A percentile compares a stretch with the other conserved stretches of the same genome.
phyloP scores from a whole-genome alignment of 2,329 filamentous ascomycete genomes.

The Arthroderma sp. region DNA sequence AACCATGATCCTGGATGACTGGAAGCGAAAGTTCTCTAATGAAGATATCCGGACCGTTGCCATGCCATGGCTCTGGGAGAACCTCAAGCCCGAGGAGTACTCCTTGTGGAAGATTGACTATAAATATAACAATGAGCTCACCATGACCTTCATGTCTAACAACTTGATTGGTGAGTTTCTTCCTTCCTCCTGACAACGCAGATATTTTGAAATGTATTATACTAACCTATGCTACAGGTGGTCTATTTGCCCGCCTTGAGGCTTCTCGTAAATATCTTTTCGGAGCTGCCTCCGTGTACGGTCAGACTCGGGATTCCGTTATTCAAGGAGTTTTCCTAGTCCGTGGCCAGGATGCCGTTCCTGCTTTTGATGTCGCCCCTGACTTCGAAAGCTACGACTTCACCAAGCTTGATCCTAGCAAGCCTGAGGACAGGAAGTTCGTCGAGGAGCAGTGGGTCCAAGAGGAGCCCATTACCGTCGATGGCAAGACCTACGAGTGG shows the following conservation, averaged over 20 bases:
- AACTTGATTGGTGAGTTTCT: constrained; percentile 66
- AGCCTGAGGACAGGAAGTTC: constrained; percentile 70
- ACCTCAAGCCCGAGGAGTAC: constrained; percentile 87
- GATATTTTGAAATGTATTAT: neutral
- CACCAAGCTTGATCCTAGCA: constrained; percentile 86
- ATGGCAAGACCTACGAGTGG: constrained; percentile 81
- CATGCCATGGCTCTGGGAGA: constrained; percentile 97
- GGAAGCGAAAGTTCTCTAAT: constrained; percentile 99
- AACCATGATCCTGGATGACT: constrained; percentile 79
- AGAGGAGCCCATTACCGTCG: constrained; percentile 68
- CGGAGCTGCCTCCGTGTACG: constrained; percentile 79
- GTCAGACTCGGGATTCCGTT: constrained; percentile 73
- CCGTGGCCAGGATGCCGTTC: constrained; percentile 73
- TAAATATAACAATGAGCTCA: constrained; percentile 99
- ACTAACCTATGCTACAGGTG: constrained; percentile 36
- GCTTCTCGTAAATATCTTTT: constrained; percentile 97
- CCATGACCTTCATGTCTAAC: constrained; percentile 95
- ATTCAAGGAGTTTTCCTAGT: constrained; percentile 90
- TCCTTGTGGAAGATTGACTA: constrained; percentile 89
- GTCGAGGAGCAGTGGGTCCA: constrained; percentile 81
- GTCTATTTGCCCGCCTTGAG: constrained; percentile 96
- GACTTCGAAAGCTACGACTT: constrained; percentile 96
- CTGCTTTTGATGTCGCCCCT: constrained; percentile 92
- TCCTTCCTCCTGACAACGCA: neutral
- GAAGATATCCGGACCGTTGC: constrained; percentile 67